Conservation (phyloP, 805 yeast genomes). For the Wickerhamomyces strasburgensis region DNA sequence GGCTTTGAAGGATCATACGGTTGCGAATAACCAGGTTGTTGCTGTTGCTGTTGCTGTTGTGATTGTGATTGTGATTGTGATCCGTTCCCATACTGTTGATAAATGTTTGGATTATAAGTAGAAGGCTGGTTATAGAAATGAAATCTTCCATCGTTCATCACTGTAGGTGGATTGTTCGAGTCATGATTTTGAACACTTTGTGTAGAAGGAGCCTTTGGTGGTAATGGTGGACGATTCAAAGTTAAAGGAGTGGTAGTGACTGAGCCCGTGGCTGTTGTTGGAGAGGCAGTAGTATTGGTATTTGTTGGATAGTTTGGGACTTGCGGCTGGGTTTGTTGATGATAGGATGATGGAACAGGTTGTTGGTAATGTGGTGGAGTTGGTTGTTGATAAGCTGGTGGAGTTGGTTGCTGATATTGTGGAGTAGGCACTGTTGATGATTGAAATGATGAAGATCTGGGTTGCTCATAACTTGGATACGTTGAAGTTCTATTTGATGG, state of each 20-base stretch:
- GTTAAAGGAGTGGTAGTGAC: background rate
- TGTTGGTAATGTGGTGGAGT: slow-evolving; percentile 10
- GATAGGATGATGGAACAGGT: slow-evolving; percentile 22
- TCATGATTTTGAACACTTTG: slow-evolving; percentile 21
- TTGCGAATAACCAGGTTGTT: slow-evolving; percentile 12
- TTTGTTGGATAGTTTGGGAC: slow-evolving; percentile 2
- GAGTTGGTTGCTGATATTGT: slow-evolving; percentile 4
- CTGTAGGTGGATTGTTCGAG: slow-evolving; percentile 3
- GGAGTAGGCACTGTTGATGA: slow-evolving; percentile 1
- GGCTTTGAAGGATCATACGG: slow-evolving; percentile 25
- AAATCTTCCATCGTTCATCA: slow-evolving; percentile 25
- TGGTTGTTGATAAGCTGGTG: slow-evolving; percentile 6
- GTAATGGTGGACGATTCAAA: slow-evolving; percentile 5
- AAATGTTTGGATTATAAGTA: slow-evolving; percentile 39
- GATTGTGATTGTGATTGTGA: slow-evolving; percentile 5
- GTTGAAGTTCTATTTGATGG: background rate
- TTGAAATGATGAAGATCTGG: slow-evolving; percentile 14
- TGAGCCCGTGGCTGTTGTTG: slow-evolving; percentile 7
- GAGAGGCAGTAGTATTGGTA: no score
- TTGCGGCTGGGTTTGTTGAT: slow-evolving; percentile 8
- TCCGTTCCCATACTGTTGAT: slow-evolving; percentile 20
- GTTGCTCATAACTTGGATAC: background rate
- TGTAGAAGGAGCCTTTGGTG: slow-evolving; percentile 6
- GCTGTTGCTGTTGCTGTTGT: slow-evolving; percentile 4
- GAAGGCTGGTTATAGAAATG: slow-evolving; percentile 46